A percentile compares a stretch with the other conserved stretches of the same genome.
Conservation (phyloP, 768 basidiomycete species). For the Mycena haematopus region DNA sequence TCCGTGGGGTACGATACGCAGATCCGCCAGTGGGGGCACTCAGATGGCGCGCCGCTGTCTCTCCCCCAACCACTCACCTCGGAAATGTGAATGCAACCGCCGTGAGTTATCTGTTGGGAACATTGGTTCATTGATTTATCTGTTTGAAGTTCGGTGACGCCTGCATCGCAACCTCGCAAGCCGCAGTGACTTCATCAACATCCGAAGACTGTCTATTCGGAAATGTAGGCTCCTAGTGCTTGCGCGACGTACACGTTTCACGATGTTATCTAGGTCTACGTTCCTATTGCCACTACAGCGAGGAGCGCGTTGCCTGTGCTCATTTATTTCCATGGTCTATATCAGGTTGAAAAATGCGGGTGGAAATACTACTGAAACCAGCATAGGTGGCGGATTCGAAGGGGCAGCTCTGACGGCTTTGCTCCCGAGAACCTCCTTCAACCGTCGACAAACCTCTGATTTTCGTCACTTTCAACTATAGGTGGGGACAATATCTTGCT, state of each 20-base stretch:
- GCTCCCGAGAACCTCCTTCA: conserved; percentile 41
- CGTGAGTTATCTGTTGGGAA: conserved; percentile 29
- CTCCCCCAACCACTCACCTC: conserved; percentile 43
- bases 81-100: conserved; percentile 45
- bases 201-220: conserved; percentile 53
- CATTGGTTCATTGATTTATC: neutral
- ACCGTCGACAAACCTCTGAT: conserved; percentile 42
- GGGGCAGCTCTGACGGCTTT: conserved; percentile 40
- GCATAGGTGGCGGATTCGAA: conserved; percentile 50
- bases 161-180: conserved; percentile 44
- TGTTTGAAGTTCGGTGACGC: conserved; percentile 39
- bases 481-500: too few relatives aligned
- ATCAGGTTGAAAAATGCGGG: neutral
- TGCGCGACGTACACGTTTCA: neutral
- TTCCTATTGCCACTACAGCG: conserved; percentile 24
- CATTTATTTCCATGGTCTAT: conserved; percentile 50
- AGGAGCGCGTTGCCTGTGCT: conserved; percentile 37
- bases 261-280: conserved; percentile 20
- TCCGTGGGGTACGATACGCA: conserved; percentile 50
- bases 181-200: conserved; percentile 34
- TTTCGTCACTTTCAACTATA: conserved; percentile 51
- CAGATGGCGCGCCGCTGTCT: conserved; percentile 47
- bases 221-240: conserved; percentile 38
- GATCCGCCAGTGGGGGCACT: conserved; percentile 51
- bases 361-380: neutral